Conservation (phyloP, 805 yeast species). For the Barnettozyma sp. region DNA sequence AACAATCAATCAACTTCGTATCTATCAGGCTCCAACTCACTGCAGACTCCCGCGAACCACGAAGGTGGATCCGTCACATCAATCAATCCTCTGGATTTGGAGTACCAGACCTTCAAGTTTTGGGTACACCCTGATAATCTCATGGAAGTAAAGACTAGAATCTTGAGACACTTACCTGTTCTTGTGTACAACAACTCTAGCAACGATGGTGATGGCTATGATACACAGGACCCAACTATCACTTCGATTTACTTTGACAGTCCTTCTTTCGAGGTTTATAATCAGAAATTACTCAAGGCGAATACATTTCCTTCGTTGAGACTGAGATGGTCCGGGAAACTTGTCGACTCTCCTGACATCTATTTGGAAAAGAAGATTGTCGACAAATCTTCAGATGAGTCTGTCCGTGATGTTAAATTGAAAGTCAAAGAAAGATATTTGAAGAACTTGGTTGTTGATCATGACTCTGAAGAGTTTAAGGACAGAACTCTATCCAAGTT, state of each 20-base stretch:
- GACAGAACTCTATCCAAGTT: constrained; percentile 54
- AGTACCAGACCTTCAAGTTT: constrained; percentile 68
- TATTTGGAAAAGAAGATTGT: constrained; percentile 73
- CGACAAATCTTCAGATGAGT: constrained; percentile 42
- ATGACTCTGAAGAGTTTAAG: constrained; percentile 34
- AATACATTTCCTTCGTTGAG: constrained; percentile 70
- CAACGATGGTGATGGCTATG: constrained; percentile 33
- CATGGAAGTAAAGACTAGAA: constrained; percentile 96
- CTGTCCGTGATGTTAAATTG: constrained; percentile 58
- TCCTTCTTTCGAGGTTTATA: constrained; percentile 74
- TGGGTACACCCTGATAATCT: constrained; percentile 97
- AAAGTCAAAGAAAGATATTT: constrained; percentile 75
- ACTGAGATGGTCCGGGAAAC: constrained; percentile 85
- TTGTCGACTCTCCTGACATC: constrained; percentile 70
- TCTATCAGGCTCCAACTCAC: constrained; percentile 22
- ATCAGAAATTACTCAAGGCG: constrained; percentile 68
- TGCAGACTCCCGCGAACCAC: constrained; percentile 21
- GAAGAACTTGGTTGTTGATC: constrained; percentile 59
- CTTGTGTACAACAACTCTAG: constrained; percentile 53
- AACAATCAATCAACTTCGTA: constrained; percentile 38
- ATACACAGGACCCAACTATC: constrained; percentile 67
- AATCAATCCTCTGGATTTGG: constrained; percentile 21
- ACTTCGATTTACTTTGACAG: constrained; percentile 88
- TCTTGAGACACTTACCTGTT: constrained; percentile 88
- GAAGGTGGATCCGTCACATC: constrained; percentile 21